Conservation (phyloP, 2,329 filamentous ascomycete genomes). For the Hypoxylon sp. region DNA sequence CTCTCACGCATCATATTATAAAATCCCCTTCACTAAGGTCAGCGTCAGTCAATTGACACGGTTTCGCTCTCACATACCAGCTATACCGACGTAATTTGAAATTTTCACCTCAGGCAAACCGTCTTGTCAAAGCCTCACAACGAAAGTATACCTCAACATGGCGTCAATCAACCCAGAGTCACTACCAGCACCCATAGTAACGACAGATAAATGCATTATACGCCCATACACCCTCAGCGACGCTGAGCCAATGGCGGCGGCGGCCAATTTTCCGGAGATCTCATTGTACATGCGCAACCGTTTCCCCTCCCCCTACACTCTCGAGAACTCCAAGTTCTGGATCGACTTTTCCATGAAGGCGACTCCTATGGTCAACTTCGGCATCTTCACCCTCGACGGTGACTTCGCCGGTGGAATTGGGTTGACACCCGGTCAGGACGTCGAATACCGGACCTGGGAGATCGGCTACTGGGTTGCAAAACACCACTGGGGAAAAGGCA, state of each 20-base stretch:
- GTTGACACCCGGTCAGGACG: constrained; percentile 54
- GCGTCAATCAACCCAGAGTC: constrained; percentile 13
- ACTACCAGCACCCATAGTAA: constrained; percentile 46
- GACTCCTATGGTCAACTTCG: constrained; percentile 51
- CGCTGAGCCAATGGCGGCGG: constrained; percentile 52
- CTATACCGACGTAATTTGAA: background rate
- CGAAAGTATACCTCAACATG: constrained; percentile 19
- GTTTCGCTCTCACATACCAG: background rate
- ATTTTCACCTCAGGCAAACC: background rate
- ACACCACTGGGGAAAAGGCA: constrained; percentile 61
- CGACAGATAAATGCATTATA: constrained; percentile 54
- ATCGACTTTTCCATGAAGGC: constrained; percentile 48
- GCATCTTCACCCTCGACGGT: constrained; percentile 53
- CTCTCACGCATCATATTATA: background rate
- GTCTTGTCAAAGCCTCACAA: background rate
- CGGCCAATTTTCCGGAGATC: constrained; percentile 58
- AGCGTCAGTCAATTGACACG: background rate
- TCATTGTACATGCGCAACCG: constrained; percentile 57
- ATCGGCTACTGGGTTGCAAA: constrained; percentile 64
- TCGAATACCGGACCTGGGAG: constrained; percentile 61
- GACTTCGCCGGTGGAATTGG: constrained; percentile 59
- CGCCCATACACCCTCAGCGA: constrained; percentile 59
- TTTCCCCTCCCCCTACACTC: constrained; percentile 63
- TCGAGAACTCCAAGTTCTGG: constrained; percentile 56
- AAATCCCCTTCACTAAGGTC: background rate